Evolutionary conservation across 2,329 filamentous ascomycete genomes (phyloP).

Genomic region (Polytolypa hystricis): DNA sequence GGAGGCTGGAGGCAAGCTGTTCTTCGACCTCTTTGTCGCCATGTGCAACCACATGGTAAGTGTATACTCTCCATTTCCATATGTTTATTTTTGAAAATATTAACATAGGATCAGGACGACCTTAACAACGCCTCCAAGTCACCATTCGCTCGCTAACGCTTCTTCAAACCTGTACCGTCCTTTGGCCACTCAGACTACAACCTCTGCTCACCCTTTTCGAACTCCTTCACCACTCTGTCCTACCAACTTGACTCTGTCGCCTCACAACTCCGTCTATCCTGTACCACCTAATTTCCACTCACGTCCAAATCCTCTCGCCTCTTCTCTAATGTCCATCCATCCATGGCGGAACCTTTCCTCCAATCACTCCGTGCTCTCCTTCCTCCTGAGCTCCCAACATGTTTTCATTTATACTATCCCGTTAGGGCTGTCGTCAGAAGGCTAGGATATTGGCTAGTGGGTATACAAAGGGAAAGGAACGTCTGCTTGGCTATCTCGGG

Average conservation of each 20-base stretch:
- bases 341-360: neutral
- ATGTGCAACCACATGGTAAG: conserved; percentile 81
- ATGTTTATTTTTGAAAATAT: conserved; percentile 16
- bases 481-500: too few relatives aligned
- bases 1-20: conserved; percentile 74
- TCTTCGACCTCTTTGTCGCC: conserved; percentile 89
- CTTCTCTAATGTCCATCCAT: neutral
- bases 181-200: neutral
- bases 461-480: too few relatives aligned
- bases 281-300: too few relatives aligned
- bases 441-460: too few relatives aligned
- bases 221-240: neutral
- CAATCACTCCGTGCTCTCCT: too few relatives aligned
- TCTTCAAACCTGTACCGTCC: neutral
- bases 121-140: conserved; percentile 14
- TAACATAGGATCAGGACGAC: conserved; percentile 17
- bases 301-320: too few relatives aligned
- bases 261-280: neutral
- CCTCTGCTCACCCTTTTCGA: neutral
- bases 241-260: neutral
- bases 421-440: too few relatives aligned
- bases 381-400: too few relatives aligned
- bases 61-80: conserved; percentile 9
- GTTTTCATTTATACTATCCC: too few relatives aligned
- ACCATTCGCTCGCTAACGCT: conserved; percentile 12